A percentile compares a stretch with the other conserved stretches of the same genome.
phyloP scores from a whole-genome alignment of 331 rosid species.

The Dryas integrifolia region DNA sequence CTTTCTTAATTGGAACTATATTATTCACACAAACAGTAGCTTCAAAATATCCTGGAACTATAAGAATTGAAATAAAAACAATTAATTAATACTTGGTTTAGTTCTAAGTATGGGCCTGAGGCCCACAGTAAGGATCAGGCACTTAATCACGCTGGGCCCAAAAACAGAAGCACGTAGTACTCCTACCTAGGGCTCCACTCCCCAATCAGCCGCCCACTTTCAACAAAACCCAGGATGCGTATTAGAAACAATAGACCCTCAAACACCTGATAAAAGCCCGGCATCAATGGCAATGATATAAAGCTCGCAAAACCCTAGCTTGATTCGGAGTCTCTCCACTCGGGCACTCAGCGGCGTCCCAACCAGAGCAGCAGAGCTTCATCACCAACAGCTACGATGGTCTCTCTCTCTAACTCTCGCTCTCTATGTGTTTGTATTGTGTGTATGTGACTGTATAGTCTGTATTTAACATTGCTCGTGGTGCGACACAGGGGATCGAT shows the following conservation, averaged over 20 bases:
- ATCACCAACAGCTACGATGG: slow-evolving; percentile 40
- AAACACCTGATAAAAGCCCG: background rate
- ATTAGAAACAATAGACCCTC: too few relatives aligned
- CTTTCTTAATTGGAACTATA: background rate
- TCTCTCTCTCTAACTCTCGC: background rate
- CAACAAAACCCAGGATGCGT: too few relatives aligned
- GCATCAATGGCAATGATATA: background rate
- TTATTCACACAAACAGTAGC: background rate
- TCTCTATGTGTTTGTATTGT: background rate
- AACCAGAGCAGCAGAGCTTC: slow-evolving; percentile 4
- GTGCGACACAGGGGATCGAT: slow-evolving; percentile 62
- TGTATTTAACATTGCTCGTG: slow-evolving; percentile 9
- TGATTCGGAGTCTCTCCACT: background rate
- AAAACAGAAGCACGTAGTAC: too few relatives aligned
- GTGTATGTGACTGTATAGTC: background rate
- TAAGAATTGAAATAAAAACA: background rate
- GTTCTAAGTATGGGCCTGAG: too few relatives aligned
- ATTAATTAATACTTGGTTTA: background rate
- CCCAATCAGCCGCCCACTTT: too few relatives aligned
- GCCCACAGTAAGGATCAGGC: too few relatives aligned
- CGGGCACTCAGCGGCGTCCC: slow-evolving; percentile 4
- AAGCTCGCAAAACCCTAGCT: slow-evolving; percentile 45
- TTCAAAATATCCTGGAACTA: background rate
- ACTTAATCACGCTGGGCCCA: too few relatives aligned
- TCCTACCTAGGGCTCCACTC: too few relatives aligned